A percentile compares a stretch with the other conserved stretches of the same genome.
Evolutionary conservation across 805 yeast species (phyloP).

Genomic region (Lachancea waltii): DNA sequence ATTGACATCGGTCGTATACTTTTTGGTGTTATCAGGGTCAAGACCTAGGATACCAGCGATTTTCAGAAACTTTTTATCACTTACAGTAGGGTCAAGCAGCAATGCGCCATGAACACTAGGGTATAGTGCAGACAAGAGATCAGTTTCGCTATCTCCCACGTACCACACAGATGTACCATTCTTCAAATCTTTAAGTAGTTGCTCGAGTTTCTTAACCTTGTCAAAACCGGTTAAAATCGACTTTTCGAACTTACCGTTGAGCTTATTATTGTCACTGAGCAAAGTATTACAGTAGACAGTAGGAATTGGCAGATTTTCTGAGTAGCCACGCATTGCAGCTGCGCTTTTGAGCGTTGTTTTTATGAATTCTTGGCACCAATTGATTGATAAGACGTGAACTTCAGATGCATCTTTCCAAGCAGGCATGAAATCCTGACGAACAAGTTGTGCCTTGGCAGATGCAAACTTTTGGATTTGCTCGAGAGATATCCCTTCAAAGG

Average conservation of each 20-base stretch:
- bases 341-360: conserved; percentile 11
- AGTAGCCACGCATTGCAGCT: too few relatives aligned
- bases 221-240: conserved; percentile 25
- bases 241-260: conserved; percentile 24
- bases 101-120: conserved; percentile 26
- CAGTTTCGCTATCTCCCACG: conserved; percentile 32
- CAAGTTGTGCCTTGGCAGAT: not conserved
- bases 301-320: too few relatives aligned
- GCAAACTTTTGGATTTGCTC: conserved; percentile 14
- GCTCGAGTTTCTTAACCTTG: conserved; percentile 16
- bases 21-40: not conserved
- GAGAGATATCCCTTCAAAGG: conserved; percentile 18
- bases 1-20: not conserved
- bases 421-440: conserved; percentile 7
- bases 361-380: conserved; percentile 30
- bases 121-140: conserved; percentile 23
- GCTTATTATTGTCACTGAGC: conserved; percentile 11
- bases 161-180: conserved; percentile 19
- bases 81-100: conserved; percentile 18
- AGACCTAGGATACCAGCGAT: conserved; percentile 10
- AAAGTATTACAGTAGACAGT: conserved; percentile 22
- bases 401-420: conserved; percentile 5
- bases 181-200: conserved; percentile 6
- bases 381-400: conserved; percentile 25
- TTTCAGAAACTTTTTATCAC: conserved; percentile 18